phyloP scores from a whole-genome alignment of 768 basidiomycete genomes.

The Phaeolepiota aurea region DNA sequence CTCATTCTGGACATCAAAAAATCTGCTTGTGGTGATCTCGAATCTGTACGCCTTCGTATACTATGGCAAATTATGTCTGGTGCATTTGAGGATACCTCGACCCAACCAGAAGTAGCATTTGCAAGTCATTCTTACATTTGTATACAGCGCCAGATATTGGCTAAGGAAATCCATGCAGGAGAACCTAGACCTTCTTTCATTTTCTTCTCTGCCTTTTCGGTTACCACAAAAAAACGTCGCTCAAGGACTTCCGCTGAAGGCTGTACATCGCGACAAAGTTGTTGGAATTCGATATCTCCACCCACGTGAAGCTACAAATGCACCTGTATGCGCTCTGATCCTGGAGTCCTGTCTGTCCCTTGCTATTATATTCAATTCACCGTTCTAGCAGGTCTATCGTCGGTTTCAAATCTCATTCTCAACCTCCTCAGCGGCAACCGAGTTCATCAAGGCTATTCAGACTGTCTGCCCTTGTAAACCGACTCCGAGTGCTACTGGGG shows the following conservation, averaged over 20 bases:
- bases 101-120: slow-evolving; percentile 55
- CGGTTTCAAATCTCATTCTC: slow-evolving; percentile 72
- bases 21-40: slow-evolving; percentile 37
- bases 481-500: background rate
- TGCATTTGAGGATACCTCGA: slow-evolving; percentile 24
- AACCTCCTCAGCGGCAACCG: slow-evolving; percentile 34
- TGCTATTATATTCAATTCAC: slow-evolving; percentile 1
- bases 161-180: slow-evolving; percentile 55
- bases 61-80: slow-evolving; percentile 47
- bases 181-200: slow-evolving; percentile 66
- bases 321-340: slow-evolving; percentile 8
- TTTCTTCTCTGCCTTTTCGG: slow-evolving; percentile 38
- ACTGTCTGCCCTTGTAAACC: slow-evolving; percentile 70
- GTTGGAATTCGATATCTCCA: slow-evolving; percentile 74
- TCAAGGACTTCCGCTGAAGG: slow-evolving; percentile 68
- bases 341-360: background rate
- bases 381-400: slow-evolving; percentile 46
- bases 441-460: slow-evolving; percentile 56
- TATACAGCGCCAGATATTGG: background rate
- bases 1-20: slow-evolving; percentile 56
- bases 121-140: slow-evolving; percentile 33
- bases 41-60: slow-evolving; percentile 59
- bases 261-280: slow-evolving; percentile 64
- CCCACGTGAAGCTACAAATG: slow-evolving; percentile 21
- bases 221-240: slow-evolving; percentile 21